Evolutionary conservation across 2,329 filamentous ascomycete genomes (phyloP), one percentile per base, ranked within the genome.

Genomic region (Polytolypa hystricis): DNA sequence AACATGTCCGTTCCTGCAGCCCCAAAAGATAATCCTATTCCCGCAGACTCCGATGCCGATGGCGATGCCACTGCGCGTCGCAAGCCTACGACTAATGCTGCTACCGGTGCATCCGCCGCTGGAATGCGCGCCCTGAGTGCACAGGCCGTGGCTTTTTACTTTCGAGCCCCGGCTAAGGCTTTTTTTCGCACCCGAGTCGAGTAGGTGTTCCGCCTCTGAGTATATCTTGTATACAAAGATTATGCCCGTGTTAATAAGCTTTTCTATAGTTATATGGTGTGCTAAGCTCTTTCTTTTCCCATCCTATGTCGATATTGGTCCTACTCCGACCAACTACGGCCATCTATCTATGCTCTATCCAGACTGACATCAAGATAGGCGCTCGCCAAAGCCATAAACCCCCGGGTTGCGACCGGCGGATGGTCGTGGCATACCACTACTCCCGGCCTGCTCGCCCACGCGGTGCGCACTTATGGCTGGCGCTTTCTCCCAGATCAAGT

Each of bases 131-230:
- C 86, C 18, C 59, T 94, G 44, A 87, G 81, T 49, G 81, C 84
- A 5, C 82, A 93, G 54, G 69, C 85, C 50, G 73, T 94, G 37
- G 80, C 85, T 16, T 94, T 94, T 51, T 95, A 93, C 63, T 95
- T 94, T 55, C 73, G 86, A 39, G 84, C 85, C 0, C 87, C 87
- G 1, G 82, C 86, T 36, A 94, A 94, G 61, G 83, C 86, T 11
- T 95, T 95, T 56, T 93, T 95, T 62, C 76, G 84, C 42, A 87
- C 84, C 1, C 70, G 87, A 40, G 85, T 95, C 45, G 87, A 95
- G 65, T 94, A 86, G 55, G 70, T 69, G 17, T 16, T 19, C n/a
- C n/a, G n/a, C n/a, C n/a, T n/a, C n/a, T n/a, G n/a, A n/a, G n/a
- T n/a, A n/a, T n/a, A n/a, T n/a, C n/a, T 34, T 17, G n/a, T 20